Base-by-base conservation (phyloP, 805 yeast genomes). In the Ogataea chonburiensis region DNA sequence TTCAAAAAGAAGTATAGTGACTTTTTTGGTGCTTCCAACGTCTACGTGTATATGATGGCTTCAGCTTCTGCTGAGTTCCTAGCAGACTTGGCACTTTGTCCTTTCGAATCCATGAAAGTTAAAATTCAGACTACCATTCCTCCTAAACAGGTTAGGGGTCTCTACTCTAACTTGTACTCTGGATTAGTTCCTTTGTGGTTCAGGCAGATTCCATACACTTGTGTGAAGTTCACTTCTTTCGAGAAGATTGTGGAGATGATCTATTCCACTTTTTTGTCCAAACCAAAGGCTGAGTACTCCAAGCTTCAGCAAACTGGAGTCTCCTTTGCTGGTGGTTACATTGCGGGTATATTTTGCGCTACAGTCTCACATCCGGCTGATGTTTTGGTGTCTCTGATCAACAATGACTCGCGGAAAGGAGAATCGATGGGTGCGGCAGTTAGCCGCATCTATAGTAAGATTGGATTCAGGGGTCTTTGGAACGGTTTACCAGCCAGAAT, bases 321-420 rank as follows among this genome's bases (percentile, higher is more conserved):
- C 25, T 86, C 96, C 16, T 93, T 91, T 68, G 69, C 80, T 31
- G 96, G 96, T 63, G 98, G 98, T 60, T 91, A 91, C 68, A 76
- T 91, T 58, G 98, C 98, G 8, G 98, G 98, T 80, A 81, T 93
- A 38, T 77, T 89, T 68, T 91, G 97, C 71, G 98, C 98, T 6
- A 68, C 84, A 34, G 93, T 89, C 12, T 89, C 97, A 17, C 97
- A 93, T 63, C 98, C 98, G 14, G 98, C 98, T n/a, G 98, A 91
- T 64, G 97, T 91, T 21, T 81, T 93, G 95, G 98, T 91, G 17
- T 85, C 95, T 31, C 86, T 88, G 73, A 78, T 93, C 55, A 89
- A 86, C 60, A 73, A 82, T 42, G 88, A 79, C 52, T 78, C 75
- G 53, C 64, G 63, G 57, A 72, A 80, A 21, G 71, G 70, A 32